phyloP scores from a whole-genome alignment of 2,329 filamentous ascomycete genomes.

The Fusarium fracticaudum region DNA sequence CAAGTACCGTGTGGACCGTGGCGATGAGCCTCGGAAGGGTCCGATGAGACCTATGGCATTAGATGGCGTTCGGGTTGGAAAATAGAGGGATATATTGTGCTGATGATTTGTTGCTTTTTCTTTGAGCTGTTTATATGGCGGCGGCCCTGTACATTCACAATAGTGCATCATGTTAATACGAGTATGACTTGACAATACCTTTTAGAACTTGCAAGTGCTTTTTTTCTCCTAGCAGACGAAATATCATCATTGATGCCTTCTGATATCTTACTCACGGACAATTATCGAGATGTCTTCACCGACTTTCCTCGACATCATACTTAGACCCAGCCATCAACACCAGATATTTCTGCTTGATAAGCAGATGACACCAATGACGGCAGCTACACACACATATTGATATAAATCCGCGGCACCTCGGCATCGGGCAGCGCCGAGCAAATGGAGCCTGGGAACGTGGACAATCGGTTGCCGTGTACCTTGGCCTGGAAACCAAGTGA shows the following conservation, averaged over 20 bases:
- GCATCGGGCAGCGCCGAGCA: conserved; percentile 21
- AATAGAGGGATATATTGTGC: conserved; percentile 34
- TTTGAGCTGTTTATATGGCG: conserved; percentile 29
- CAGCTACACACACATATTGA: not conserved
- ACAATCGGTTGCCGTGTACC: conserved; percentile 1
- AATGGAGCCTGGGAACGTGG: conserved; percentile 25
- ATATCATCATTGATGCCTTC: not conserved
- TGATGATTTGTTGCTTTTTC: conserved; percentile 30
- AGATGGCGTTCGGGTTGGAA: conserved; percentile 43
- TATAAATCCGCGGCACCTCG: conserved; percentile 12
- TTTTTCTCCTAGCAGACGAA: not conserved
- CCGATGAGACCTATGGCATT: conserved; percentile 54
- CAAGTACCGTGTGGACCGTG: conserved; percentile 76
- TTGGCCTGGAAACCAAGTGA: conserved; percentile 30
- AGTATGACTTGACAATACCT: conserved; percentile 22
- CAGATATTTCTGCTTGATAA: conserved; percentile 4
- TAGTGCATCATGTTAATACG: conserved; percentile 31
- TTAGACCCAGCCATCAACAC: not conserved
- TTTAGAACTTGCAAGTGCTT: not conserved
- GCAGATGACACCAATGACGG: conserved; percentile 1
- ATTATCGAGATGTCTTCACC: not conserved
- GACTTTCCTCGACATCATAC: not conserved
- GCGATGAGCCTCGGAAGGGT: conserved; percentile 71
- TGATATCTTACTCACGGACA: not conserved
- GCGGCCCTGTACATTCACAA: conserved; percentile 23